Percentiles rank a stretch among this genome's conserved stretches.
phyloP scores from a whole-genome alignment of 805 yeast genomes.

The Candida railenensis region DNA sequence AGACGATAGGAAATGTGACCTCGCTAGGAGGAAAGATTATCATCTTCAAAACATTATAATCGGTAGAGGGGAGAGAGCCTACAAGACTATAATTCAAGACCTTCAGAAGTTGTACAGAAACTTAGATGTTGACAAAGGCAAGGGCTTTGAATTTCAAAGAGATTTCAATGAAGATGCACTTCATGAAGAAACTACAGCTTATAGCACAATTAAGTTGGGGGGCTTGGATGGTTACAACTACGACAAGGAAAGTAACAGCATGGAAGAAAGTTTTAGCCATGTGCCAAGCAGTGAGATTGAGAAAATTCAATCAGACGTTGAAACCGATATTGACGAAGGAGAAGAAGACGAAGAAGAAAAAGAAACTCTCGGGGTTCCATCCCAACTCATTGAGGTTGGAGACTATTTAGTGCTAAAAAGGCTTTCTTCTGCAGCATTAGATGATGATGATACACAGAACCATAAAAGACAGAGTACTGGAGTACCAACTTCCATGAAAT shows the following conservation, averaged over 20 bases:
- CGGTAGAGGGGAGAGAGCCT: constrained; percentile 24
- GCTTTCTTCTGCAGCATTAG: neutral
- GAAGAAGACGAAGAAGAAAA: neutral
- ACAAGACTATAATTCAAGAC: constrained; percentile 18
- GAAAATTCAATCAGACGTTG: constrained; percentile 1
- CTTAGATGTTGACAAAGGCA: constrained; percentile 1
- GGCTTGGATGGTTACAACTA: constrained; percentile 17
- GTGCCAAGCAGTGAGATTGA: neutral
- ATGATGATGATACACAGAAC: neutral
- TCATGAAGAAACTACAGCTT: constrained; percentile 8
- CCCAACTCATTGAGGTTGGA: neutral
- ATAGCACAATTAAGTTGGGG: constrained; percentile 9
- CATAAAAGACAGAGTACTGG: neutral
- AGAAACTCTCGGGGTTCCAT: constrained; percentile 2
- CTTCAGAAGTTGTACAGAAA: constrained; percentile 22
- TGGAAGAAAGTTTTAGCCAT: constrained; percentile 2
- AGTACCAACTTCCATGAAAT: neutral
- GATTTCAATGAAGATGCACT: constrained; percentile 1
- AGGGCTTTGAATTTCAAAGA: constrained; percentile 6
- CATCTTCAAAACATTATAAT: constrained; percentile 23
- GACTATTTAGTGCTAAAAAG: constrained; percentile 1
- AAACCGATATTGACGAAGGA: constrained; percentile 2
- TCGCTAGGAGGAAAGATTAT: constrained; percentile 16
- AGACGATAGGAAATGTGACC: constrained; percentile 11
- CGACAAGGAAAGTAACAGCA: constrained; percentile 6